These are phyloP conservation scores for Chrysoporthe puriensis DNA, from an alignment of 2,329 filamentous ascomycete species.

Conservation along the genomic window DNA sequence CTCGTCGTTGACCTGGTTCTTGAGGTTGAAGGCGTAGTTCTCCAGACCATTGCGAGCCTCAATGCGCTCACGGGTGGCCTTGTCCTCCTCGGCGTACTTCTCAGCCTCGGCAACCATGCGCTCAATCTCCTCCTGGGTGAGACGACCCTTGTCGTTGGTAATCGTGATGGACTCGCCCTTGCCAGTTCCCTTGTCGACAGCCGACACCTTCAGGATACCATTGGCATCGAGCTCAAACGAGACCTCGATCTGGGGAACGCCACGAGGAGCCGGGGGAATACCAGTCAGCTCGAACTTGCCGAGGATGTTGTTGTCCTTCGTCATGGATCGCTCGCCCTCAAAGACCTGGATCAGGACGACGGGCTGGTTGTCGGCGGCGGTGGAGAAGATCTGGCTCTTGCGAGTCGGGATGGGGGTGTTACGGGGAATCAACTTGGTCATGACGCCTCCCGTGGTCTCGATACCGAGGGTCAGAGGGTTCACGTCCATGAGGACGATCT, in stretches of 20 bases:
- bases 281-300: constrained; percentile 98
- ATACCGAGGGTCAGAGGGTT: constrained; percentile 96
- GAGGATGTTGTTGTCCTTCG: constrained; percentile 95
- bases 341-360: constrained; percentile 94
- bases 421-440: constrained; percentile 94
- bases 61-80: constrained; percentile 95
- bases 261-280: constrained; percentile 92
- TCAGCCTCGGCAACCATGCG: constrained; percentile 99
- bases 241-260: constrained; percentile 97
- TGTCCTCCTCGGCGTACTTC: constrained; percentile 99
- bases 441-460: constrained; percentile 95
- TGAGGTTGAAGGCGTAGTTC: constrained; percentile 98
- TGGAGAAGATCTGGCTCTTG: constrained; percentile 98
- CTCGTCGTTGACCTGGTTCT: constrained; percentile 98
- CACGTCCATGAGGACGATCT: constrained; percentile 93
- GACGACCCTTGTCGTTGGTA: constrained; percentile 98
- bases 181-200: constrained; percentile 96
- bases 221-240: constrained; percentile 98
- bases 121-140: constrained; percentile 95
- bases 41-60: constrained; percentile 95
- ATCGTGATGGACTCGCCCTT: constrained; percentile 98
- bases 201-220: constrained; percentile 95
- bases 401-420: constrained; percentile 94
- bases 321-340: constrained; percentile 91
- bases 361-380: constrained; percentile 94